A percentile compares a stretch with the other conserved stretches of the same genome.
Conservation (phyloP, 2,329 filamentous ascomycete genomes). For the Phyllosticta citrichinensis region DNA sequence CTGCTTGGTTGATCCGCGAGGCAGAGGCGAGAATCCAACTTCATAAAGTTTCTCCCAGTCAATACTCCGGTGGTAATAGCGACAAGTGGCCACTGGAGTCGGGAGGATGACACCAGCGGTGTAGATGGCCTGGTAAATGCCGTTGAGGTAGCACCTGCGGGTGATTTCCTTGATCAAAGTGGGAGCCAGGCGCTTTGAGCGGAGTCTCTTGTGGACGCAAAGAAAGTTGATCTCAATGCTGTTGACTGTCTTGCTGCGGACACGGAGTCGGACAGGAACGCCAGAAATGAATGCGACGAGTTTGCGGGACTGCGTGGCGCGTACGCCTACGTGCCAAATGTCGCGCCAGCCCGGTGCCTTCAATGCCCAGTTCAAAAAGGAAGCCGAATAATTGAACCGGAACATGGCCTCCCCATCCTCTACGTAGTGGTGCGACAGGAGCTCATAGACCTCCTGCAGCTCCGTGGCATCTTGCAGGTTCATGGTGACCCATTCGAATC, state of each 20-base stretch:
- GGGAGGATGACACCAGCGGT: slow-evolving; percentile 87
- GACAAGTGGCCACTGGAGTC: slow-evolving; percentile 81
- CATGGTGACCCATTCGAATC: slow-evolving; percentile 91
- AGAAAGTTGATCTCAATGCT: slow-evolving; percentile 97
- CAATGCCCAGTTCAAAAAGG: slow-evolving; percentile 88
- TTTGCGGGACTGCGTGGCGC: slow-evolving; percentile 70
- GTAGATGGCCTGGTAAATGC: slow-evolving; percentile 91
- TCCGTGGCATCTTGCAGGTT: slow-evolving; percentile 69
- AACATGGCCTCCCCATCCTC: slow-evolving; percentile 97
- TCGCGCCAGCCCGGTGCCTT: slow-evolving; percentile 90
- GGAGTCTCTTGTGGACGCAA: slow-evolving; percentile 95
- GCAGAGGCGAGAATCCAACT: slow-evolving; percentile 85
- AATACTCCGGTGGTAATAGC: slow-evolving; percentile 88
- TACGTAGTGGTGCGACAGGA: slow-evolving; percentile 90
- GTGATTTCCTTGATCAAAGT: slow-evolving; percentile 98
- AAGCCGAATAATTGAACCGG: slow-evolving; percentile 87
- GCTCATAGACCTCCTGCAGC: slow-evolving; percentile 81
- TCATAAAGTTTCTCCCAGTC: slow-evolving; percentile 97
- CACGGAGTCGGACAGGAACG: slow-evolving; percentile 72
- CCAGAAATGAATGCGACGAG: slow-evolving; percentile 94
- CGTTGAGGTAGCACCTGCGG: slow-evolving; percentile 74
- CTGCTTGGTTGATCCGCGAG: slow-evolving; percentile 69
- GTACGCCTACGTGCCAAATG: slow-evolving; percentile 91
- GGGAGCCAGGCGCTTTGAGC: slow-evolving; percentile 81
- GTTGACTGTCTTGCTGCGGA: slow-evolving; percentile 64